These are phyloP conservation scores for Lepidium sativum DNA, from an alignment of 345 rosid species.

Conservation along the genomic window DNA sequence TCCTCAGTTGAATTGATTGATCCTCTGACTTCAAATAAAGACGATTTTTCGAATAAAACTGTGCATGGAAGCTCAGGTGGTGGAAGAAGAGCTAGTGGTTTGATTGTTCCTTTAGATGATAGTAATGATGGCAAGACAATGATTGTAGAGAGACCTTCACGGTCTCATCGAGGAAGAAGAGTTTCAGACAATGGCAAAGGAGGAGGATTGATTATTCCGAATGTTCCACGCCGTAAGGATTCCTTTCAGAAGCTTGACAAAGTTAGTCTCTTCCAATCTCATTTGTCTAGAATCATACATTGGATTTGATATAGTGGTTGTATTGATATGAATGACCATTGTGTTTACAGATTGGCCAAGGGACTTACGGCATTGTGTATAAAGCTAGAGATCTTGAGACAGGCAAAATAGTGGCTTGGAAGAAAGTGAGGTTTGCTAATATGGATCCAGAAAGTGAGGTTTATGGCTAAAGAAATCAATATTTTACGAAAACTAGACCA, in stretches of 20 bases:
- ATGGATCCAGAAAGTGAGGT: conserved; percentile 93
- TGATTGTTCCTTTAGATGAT: conserved; percentile 27
- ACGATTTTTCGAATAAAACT: conserved; percentile 27
- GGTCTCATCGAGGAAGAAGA: conserved; percentile 33
- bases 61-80: conserved; percentile 21
- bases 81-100: conserved; percentile 24
- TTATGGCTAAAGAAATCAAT: conserved; percentile 91
- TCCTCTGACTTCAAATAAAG: conserved; percentile 36
- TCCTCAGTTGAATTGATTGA: conserved; percentile 55
- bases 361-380: conserved; percentile 85
- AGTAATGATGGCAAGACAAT: conserved; percentile 24
- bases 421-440: conserved; percentile 80
- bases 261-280: conserved; percentile 32
- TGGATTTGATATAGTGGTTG: background rate
- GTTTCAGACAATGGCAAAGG: conserved; percentile 31
- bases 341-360: conserved; percentile 78
- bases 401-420: conserved; percentile 72
- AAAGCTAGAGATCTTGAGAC: conserved; percentile 69
- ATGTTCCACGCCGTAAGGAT: conserved; percentile 55
- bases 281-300: background rate
- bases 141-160: conserved; percentile 31
- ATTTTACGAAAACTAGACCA: conserved; percentile 75
- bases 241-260: conserved; percentile 79
- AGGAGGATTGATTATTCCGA: conserved; percentile 22
- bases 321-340: background rate